Percentiles rank a stretch among this genome's conserved stretches.
Conservation (phyloP, 2,329 filamentous ascomycete species). For the Epichloe uncinata region DNA sequence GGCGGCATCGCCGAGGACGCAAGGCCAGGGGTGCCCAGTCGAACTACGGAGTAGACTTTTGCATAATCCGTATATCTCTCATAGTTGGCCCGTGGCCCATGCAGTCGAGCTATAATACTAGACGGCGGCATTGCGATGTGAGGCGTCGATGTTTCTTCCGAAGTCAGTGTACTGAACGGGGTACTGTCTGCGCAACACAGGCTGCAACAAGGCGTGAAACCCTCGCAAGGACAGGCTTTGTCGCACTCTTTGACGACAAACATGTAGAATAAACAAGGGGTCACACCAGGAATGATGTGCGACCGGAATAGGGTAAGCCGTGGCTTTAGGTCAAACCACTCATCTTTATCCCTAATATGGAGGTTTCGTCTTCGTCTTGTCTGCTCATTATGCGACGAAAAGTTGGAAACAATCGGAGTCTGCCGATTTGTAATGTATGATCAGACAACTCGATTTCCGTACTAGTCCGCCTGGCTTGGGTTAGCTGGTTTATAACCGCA, state of each 20-base stretch:
- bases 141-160: not conserved
- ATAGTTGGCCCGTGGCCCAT: not conserved
- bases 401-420: slow-evolving; percentile 4
- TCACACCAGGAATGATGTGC: slow-evolving; percentile 7
- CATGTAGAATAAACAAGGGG: slow-evolving; percentile 5
- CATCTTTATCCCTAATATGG: not conserved
- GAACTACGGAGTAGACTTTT: not conserved
- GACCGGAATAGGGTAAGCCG: slow-evolving; percentile 9
- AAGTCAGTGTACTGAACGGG: not conserved
- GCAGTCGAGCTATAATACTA: not conserved
- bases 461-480: no score
- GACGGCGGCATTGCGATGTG: not conserved
- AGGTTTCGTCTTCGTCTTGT: not conserved
- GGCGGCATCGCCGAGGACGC: not conserved
- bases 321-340: slow-evolving; percentile 1
- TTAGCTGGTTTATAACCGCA: not conserved
- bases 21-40: not conserved
- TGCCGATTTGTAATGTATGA: not conserved
- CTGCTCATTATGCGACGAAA: not conserved
- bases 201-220: slow-evolving; percentile 11
- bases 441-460: no score
- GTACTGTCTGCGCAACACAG: slow-evolving; percentile 1
- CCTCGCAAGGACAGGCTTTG: slow-evolving; percentile 3
- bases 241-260: slow-evolving; percentile 6
- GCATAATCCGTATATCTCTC: no score